Percentiles rank a stretch among this genome's conserved stretches.
phyloP scores from a whole-genome alignment of 768 basidiomycete species.

The Polyporus arcularius region DNA sequence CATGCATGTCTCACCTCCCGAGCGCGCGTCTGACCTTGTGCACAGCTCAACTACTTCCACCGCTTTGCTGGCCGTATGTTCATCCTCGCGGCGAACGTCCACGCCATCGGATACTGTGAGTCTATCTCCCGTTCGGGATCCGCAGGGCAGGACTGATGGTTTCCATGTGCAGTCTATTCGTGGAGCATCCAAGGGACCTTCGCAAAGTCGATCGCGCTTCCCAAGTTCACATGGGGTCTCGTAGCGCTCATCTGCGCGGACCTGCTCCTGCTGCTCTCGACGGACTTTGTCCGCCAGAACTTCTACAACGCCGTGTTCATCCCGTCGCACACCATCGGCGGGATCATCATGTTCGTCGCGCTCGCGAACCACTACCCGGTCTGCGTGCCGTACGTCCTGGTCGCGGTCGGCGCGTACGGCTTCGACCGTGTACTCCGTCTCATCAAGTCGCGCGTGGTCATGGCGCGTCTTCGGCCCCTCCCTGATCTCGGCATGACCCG shows the following conservation, averaged over 20 bases:
- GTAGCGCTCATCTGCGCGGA: slow-evolving; percentile 57
- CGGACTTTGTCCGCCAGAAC: slow-evolving; percentile 51
- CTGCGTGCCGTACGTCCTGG: slow-evolving; percentile 43
- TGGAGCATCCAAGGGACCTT: slow-evolving; percentile 51
- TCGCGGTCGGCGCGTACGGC: slow-evolving; percentile 41
- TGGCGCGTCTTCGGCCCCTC: slow-evolving; percentile 46
- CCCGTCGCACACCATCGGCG: slow-evolving; percentile 57
- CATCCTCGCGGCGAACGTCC: slow-evolving; percentile 43
- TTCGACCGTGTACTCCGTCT: slow-evolving; percentile 50
- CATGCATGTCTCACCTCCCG: neutral
- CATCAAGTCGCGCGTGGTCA: slow-evolving; percentile 45
- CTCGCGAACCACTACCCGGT: slow-evolving; percentile 37
- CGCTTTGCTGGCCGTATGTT: slow-evolving; percentile 50
- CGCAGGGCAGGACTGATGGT: neutral
- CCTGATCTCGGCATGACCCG: slow-evolving; percentile 48
- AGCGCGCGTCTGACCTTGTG: neutral
- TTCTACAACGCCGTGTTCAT: slow-evolving; percentile 67
- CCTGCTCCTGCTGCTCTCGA: slow-evolving; percentile 63
- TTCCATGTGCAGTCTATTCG: slow-evolving; percentile 49
- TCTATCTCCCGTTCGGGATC: neutral
- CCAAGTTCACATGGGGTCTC: slow-evolving; percentile 30
- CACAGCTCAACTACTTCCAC: slow-evolving; percentile 45
- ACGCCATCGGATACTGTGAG: slow-evolving; percentile 43
- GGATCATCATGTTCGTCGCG: slow-evolving; percentile 54
- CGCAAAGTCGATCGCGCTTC: slow-evolving; percentile 29